Percentiles rank a stretch among this genome's conserved stretches.
phyloP scores from a whole-genome alignment of 208 protist species.

The Angomonas deanei region DNA sequence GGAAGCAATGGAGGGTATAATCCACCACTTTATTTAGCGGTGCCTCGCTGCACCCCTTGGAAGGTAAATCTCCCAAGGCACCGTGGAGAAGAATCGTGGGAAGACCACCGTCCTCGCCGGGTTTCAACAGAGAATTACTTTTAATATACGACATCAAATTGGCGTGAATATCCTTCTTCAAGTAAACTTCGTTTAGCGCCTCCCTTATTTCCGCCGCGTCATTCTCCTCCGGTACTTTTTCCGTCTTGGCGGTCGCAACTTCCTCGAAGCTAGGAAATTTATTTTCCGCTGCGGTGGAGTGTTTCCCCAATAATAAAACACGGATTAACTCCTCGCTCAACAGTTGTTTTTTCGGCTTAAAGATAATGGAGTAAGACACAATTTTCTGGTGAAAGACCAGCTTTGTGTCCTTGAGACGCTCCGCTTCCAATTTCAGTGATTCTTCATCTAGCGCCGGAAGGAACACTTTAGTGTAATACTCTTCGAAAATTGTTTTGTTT shows the following conservation, averaged over 20 bases:
- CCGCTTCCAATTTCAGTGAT: constrained; percentile 20
- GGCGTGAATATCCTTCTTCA: neutral
- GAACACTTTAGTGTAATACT: constrained; percentile 38
- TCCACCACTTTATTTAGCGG: constrained; percentile 31
- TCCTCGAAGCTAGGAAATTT: constrained; percentile 11
- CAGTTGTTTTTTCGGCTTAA: neutral
- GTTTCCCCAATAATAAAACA: constrained; percentile 7
- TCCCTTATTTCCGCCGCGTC: constrained; percentile 7
- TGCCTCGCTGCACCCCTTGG: constrained; percentile 15
- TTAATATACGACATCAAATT: constrained; percentile 1
- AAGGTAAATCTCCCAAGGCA: constrained; percentile 19
- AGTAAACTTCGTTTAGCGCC: neutral
- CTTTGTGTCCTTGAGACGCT: constrained; percentile 25
- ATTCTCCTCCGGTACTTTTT: neutral
- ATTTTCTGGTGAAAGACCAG: constrained; percentile 38
- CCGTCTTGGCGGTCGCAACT: neutral
- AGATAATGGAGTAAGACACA: constrained; percentile 14
- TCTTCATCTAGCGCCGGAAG: constrained; percentile 34
- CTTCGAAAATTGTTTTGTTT: constrained; percentile 25
- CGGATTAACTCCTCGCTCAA: neutral
- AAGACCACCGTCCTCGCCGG: neutral
- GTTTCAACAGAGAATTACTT: constrained; percentile 1
- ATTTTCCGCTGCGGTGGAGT: neutral
- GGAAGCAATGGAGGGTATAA: constrained; percentile 30
- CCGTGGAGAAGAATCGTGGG: constrained; percentile 39